These are phyloP conservation scores for Triadica sebifera DNA, from an alignment of 345 rosid species.

Conservation along the genomic window DNA sequence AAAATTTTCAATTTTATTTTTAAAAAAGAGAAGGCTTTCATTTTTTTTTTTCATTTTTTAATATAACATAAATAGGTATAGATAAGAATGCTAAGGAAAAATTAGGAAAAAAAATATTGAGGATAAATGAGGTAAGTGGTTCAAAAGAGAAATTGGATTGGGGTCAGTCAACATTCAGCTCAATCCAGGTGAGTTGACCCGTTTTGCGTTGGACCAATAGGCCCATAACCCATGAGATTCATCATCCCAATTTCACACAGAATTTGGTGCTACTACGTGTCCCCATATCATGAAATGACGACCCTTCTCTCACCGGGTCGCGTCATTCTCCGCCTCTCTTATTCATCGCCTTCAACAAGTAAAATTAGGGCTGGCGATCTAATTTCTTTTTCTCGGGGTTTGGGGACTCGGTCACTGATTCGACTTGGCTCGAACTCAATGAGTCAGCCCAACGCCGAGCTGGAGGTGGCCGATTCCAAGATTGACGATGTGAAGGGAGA, in stretches of 20 bases:
- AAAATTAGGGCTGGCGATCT: slow-evolving; percentile 9
- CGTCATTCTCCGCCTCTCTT: background rate
- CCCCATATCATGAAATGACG: background rate
- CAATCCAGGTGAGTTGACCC: too few relatives aligned
- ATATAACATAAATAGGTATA: too few relatives aligned
- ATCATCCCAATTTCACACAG: too few relatives aligned
- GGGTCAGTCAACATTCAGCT: too few relatives aligned
- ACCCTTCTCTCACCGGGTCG: slow-evolving; percentile 12
- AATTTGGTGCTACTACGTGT: background rate
- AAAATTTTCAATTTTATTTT: too few relatives aligned
- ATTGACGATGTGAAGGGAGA: slow-evolving; percentile 19
- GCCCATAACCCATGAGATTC: background rate
- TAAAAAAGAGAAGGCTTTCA: too few relatives aligned
- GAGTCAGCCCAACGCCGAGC: slow-evolving; percentile 36
- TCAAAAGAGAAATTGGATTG: too few relatives aligned
- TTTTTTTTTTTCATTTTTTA: too few relatives aligned
- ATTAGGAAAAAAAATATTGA: too few relatives aligned
- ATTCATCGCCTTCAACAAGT: background rate
- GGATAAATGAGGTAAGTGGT: too few relatives aligned
- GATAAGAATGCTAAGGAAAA: too few relatives aligned
- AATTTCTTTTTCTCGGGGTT: background rate
- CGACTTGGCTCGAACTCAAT: slow-evolving; percentile 29
- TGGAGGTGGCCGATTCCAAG: slow-evolving; percentile 13
- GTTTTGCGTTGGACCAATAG: background rate
- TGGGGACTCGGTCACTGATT: background rate